Evolutionary conservation across 2,329 filamentous ascomycete species (phyloP), one percentile per base, ranked within the genome.

Genomic region (Exophiala sp.): DNA sequence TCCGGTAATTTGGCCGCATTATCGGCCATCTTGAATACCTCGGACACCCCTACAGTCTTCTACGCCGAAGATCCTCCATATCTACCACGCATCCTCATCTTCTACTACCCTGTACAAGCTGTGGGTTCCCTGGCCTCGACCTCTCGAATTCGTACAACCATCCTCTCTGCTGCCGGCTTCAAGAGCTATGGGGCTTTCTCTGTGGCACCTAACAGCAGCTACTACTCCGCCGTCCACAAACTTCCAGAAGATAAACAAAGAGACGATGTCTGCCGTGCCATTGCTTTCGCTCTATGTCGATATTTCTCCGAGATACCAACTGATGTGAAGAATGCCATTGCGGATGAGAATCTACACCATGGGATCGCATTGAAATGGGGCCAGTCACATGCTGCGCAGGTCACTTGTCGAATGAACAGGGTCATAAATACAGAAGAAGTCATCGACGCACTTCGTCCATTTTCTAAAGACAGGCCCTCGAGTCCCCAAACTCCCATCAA

Each of bases 231-330:
- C 50, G 94, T 99, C 70, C 86, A 89, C 68, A 85, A 91, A 69
- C 81, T 99, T 40, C 91, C 94, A 39, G 87, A 91, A 68, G 92
- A 96, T 69, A 91, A 91, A 71, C 94, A 97, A 75, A 92, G 92
- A 65, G 92, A 97, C 69, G 92, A 97, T 71, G 80, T 95, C 61
- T 95, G 88, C 72, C 86, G 94, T 42, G 94, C 87, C 14, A 80
- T 99, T 52, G 94, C 92, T 44, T 95, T 97, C 71, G 91, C 89
- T 52, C 78, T 99, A 62, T 87, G 87, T 76, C 96, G 95, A 70
- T 99, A 96, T 77, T 97, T 96, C 68, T 81, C 83, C 57, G 92
- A 97, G 72, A 78, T 99, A 48, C 85, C 91, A 18, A 82, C 87
- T 50, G 77, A 81, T 35, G 86, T 91, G 67, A 95, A 90, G 76